phyloP scores from a whole-genome alignment of 2,329 filamentous ascomycete genomes.

The Chaetomiaceae sp. region DNA sequence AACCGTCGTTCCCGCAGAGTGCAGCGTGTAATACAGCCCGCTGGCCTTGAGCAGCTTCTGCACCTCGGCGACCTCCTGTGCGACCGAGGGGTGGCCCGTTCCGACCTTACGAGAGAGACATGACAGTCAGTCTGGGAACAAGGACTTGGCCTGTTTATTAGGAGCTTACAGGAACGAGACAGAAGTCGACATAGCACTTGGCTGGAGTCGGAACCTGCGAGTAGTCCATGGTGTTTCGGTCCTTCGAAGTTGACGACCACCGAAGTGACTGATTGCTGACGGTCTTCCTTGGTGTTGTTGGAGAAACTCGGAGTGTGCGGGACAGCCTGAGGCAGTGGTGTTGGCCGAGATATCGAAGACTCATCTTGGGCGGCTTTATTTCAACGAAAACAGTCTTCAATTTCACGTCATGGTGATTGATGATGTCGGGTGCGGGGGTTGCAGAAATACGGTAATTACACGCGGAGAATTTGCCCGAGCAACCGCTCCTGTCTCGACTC shows the following conservation, averaged over 20 bases:
- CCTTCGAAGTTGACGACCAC: background rate
- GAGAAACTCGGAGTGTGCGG: background rate
- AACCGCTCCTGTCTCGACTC: too few species aligned
- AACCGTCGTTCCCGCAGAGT: constrained; percentile 88
- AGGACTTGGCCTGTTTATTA: too few species aligned
- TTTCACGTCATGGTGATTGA: too few species aligned
- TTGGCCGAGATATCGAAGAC: background rate
- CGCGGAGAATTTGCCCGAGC: too few species aligned
- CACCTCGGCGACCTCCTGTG: constrained; percentile 81
- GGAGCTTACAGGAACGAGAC: constrained; percentile 69
- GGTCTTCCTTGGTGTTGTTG: background rate
- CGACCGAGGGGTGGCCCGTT: constrained; percentile 70
- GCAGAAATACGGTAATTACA: background rate
- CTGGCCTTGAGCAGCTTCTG: constrained; percentile 79
- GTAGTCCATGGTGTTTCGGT: constrained; percentile 37
- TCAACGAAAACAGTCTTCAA: too few species aligned
- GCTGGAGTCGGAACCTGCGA: constrained; percentile 58
- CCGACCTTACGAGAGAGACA: constrained; percentile 63
- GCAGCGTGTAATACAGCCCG: constrained; percentile 81
- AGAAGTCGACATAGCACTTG: constrained; percentile 83
- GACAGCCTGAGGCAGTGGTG: background rate
- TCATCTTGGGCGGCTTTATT: background rate
- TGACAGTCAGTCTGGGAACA: background rate
- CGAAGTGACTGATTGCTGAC: background rate
- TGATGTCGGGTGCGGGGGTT: too few species aligned